phyloP scores from a whole-genome alignment of 306 rosid species.

The Rubus idaeus region DNA sequence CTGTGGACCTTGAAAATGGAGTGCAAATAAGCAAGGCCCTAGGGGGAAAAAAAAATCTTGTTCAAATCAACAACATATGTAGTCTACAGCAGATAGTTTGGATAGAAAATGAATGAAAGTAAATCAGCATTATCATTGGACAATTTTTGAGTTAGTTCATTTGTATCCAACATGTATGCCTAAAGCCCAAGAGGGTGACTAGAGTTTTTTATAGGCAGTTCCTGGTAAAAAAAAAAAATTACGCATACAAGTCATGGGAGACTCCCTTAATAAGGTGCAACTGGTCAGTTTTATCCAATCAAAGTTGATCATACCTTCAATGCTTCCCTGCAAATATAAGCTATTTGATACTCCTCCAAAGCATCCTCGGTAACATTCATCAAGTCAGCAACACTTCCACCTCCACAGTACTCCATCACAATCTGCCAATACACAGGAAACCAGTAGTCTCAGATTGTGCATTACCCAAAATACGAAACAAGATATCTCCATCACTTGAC shows the following conservation, averaged over 20 bases:
- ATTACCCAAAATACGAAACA: neutral
- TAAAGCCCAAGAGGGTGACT: neutral
- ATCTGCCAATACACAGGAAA: conserved; percentile 65
- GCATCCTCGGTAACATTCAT: conserved; percentile 84
- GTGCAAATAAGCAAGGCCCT: conserved; percentile 98
- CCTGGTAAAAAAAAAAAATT: neutral
- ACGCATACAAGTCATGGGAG: conserved; percentile 15
- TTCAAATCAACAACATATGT: conserved; percentile 15
- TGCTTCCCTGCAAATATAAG: conserved; percentile 91
- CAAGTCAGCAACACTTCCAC: conserved; percentile 97
- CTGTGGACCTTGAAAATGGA: conserved; percentile 97
- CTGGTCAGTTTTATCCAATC: neutral
- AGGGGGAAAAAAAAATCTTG: conserved; percentile 20
- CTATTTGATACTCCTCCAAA: conserved; percentile 93
- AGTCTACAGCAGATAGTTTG: conserved; percentile 5
- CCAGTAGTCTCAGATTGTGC: conserved; percentile 34
- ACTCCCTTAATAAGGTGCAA: conserved; percentile 12
- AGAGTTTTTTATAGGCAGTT: neutral
- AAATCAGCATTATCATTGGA: neutral
- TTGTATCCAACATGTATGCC: neutral
- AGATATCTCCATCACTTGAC: neutral
- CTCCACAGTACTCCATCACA: conserved; percentile 99
- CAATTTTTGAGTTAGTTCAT: neutral
- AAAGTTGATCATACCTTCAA: conserved; percentile 59
- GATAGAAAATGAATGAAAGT: neutral